Percentiles rank a stretch among this genome's conserved stretches.
These are phyloP conservation scores for Cordyceps militaris DNA, from an alignment of 2,329 filamentous ascomycete genomes.

Conservation along the genomic window DNA sequence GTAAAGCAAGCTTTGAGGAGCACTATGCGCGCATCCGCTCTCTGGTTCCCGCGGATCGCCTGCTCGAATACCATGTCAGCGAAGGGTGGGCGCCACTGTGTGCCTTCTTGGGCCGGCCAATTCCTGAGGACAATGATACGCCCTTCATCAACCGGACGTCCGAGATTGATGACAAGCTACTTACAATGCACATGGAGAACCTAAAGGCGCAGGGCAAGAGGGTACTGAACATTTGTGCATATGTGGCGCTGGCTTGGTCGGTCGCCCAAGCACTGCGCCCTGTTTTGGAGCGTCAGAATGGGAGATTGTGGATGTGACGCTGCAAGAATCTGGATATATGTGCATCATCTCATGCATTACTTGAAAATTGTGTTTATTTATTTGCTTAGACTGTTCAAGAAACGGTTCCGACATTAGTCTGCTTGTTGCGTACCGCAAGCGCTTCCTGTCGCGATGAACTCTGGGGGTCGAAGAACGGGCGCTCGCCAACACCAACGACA, in stretches of 20 bases:
- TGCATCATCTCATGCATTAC: background rate
- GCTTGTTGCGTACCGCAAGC: background rate
- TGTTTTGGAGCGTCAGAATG: background rate
- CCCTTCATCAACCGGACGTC: conserved; percentile 13
- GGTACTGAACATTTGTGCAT: conserved; percentile 1
- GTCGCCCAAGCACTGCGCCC: background rate
- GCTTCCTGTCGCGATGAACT: conserved; percentile 22
- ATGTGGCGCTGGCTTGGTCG: background rate
- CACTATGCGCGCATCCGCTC: conserved; percentile 18
- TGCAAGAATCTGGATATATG: background rate
- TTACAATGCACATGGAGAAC: background rate
- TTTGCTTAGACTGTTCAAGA: background rate
- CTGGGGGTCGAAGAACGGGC: conserved; percentile 44
- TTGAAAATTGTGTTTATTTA: background rate
- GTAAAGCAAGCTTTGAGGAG: conserved; percentile 16
- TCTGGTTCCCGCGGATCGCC: conserved; percentile 12
- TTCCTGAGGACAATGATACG: conserved; percentile 17
- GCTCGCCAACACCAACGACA: conserved; percentile 46
- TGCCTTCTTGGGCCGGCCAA: conserved; percentile 17
- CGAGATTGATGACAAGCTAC: conserved; percentile 10
- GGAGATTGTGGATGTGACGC: background rate
- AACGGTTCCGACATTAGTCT: background rate
- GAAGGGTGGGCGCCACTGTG: conserved; percentile 23
- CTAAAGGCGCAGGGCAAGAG: conserved; percentile 5
- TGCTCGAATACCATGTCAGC: conserved; percentile 20